Percentiles rank a stretch among this genome's conserved stretches.
phyloP scores from a whole-genome alignment of 2,329 filamentous ascomycete species.

The Hypoxylon sp. region DNA sequence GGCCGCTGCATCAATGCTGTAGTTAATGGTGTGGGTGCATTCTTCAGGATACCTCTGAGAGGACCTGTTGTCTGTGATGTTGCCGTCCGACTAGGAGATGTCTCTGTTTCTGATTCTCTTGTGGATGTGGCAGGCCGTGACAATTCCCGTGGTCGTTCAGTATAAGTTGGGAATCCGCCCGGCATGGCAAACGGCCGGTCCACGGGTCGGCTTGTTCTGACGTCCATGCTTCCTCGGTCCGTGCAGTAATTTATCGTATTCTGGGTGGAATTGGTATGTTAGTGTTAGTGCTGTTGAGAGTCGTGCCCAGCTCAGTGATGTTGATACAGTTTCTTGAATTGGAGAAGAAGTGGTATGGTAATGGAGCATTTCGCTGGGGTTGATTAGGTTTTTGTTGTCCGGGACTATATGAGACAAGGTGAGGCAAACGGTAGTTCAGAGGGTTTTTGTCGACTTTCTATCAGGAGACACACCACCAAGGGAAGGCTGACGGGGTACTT shows the following conservation, averaged over 20 bases:
- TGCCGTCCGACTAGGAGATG: constrained; percentile 44
- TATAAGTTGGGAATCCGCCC: constrained; percentile 47
- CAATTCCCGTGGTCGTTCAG: constrained; percentile 39
- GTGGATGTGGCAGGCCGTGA: constrained; percentile 44
- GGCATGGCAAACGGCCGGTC: constrained; percentile 47
- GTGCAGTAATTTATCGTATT: constrained; percentile 46
- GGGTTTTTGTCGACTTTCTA: constrained; percentile 38
- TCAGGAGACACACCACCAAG: constrained; percentile 41
- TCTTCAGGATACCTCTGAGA: constrained; percentile 51
- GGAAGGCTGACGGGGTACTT: constrained; percentile 50
- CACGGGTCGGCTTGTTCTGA: constrained; percentile 41
- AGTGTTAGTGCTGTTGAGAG: constrained; percentile 39
- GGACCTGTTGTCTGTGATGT: constrained; percentile 41
- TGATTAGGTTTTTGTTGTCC: constrained; percentile 41
- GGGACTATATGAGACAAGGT: constrained; percentile 46
- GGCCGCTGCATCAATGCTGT: constrained; percentile 17
- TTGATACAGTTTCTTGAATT: constrained; percentile 38
- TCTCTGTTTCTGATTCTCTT: constrained; percentile 47
- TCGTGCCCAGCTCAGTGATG: constrained; percentile 36
- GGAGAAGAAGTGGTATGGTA: constrained; percentile 42
- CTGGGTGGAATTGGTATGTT: constrained; percentile 43
- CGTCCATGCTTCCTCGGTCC: constrained; percentile 44
- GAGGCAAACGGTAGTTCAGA: constrained; percentile 44
- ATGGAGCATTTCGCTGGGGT: constrained; percentile 46
- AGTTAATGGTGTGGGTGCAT: constrained; percentile 32